Evolutionary conservation across 2,329 filamentous ascomycete species (phyloP).

Genomic region (Bipolaris oryzae): DNA sequence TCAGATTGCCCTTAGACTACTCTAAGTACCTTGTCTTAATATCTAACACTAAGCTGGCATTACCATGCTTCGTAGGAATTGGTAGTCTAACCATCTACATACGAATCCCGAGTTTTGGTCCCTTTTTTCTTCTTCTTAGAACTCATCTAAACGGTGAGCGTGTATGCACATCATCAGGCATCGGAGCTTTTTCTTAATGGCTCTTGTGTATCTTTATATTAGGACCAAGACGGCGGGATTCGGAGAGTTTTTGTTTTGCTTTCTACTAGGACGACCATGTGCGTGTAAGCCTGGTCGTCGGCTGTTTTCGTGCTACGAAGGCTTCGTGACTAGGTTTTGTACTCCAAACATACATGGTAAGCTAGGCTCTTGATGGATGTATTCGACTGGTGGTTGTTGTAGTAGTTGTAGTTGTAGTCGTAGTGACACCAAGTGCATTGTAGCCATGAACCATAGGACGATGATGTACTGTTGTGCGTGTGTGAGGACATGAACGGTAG

Average conservation of each 20-base stretch:
- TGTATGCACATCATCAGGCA: slow-evolving; percentile 13
- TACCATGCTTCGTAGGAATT: too few relatives aligned
- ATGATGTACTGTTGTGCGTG: slow-evolving; percentile 4
- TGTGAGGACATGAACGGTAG: neutral
- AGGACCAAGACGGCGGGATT: slow-evolving; percentile 25
- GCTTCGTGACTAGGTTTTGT: slow-evolving; percentile 11
- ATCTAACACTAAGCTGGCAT: slow-evolving; percentile 13
- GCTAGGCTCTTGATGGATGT: neutral
- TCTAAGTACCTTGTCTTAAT: neutral
- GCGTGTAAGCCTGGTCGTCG: slow-evolving; percentile 8
- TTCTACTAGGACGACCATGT: neutral
- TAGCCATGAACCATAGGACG: slow-evolving; percentile 3
- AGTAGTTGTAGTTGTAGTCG: neutral
- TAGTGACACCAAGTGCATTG: neutral
- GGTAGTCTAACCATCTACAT: too few relatives aligned
- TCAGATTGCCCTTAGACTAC: too few relatives aligned
- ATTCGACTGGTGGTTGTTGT: neutral
- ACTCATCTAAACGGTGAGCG: slow-evolving; percentile 20
- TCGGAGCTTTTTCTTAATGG: slow-evolving; percentile 9
- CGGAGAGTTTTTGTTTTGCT: slow-evolving; percentile 10
- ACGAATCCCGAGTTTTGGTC: too few relatives aligned
- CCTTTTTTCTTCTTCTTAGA: too few relatives aligned
- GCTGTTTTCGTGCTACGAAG: slow-evolving; percentile 10
- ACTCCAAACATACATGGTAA: neutral
- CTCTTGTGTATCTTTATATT: too few relatives aligned